phyloP scores from a whole-genome alignment of 176 grass and related monocot species.

The Olyra latifolia region DNA sequence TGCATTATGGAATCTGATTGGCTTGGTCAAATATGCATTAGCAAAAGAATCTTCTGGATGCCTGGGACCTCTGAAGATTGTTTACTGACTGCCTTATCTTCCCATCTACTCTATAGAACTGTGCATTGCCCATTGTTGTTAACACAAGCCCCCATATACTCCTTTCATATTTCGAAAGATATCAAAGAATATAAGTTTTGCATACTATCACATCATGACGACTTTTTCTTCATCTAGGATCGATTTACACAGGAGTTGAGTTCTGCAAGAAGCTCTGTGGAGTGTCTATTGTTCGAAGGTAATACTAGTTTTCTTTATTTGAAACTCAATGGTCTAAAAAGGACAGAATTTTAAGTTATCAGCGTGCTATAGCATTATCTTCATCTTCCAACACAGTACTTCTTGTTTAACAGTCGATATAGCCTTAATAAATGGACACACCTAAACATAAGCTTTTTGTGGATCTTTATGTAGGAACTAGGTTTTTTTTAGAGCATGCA shows the following conservation, averaged over 20 bases:
- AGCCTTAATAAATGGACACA: constrained; percentile 2
- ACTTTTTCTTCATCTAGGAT: constrained; percentile 46
- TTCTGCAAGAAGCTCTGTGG: constrained; percentile 94
- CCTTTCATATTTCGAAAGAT: constrained; percentile 10
- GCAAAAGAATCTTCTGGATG: constrained; percentile 26
- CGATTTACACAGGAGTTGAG: constrained; percentile 77
- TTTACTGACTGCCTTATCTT: constrained; percentile 1
- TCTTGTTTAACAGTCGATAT: background rate
- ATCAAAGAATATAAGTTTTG: background rate
- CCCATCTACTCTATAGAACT: constrained; percentile 16
- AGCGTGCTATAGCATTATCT: constrained; percentile 11
- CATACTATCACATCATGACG: constrained; percentile 8
- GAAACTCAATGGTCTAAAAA: constrained; percentile 12
- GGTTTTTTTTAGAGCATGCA: too few relatives aligned
- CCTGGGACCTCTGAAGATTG: constrained; percentile 3
- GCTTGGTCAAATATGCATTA: background rate
- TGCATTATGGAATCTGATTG: background rate
- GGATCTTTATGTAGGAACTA: background rate
- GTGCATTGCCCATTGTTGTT: background rate
- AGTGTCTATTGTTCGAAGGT: constrained; percentile 88
- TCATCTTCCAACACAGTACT: background rate
- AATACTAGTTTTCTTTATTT: background rate
- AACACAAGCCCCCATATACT: background rate
- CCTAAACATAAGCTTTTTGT: constrained; percentile 6
- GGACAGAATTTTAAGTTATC: background rate